Conservation (phyloP, 2,329 filamentous ascomycete species). For the Pseudopithomyces chartarum region DNA sequence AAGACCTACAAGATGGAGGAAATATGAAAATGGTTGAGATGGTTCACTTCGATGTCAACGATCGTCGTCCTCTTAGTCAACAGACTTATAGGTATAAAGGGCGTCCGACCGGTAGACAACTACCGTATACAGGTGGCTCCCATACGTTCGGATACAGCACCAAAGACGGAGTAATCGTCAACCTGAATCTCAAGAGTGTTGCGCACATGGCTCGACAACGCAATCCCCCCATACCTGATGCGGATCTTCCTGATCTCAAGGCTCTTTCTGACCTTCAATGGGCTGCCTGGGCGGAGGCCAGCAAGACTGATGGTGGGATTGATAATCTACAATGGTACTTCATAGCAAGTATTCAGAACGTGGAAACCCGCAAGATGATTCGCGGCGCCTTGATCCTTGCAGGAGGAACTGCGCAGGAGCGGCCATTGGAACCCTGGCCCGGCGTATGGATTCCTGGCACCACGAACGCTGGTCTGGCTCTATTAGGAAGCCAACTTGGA, state of each 20-base stretch:
- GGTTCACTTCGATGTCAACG: background rate
- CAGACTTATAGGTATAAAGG: background rate
- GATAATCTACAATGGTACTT: background rate
- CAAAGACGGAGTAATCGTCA: background rate
- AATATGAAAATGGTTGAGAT: background rate
- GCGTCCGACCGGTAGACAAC: too few species aligned
- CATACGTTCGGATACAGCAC: background rate
- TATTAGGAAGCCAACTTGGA: slow-evolving; percentile 4
- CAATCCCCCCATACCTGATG: background rate
- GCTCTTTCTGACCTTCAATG: background rate
- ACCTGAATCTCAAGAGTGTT: background rate
- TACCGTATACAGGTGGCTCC: background rate
- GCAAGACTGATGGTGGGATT: background rate
- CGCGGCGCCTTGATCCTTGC: background rate
- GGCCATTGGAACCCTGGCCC: background rate
- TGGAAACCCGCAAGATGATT: background rate
- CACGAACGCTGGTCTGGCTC: background rate
- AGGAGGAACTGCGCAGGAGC: background rate
- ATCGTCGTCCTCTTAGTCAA: background rate
- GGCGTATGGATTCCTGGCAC: background rate
- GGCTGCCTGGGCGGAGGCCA: background rate
- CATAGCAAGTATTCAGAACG: background rate
- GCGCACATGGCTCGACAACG: background rate
- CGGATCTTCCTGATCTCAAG: background rate
- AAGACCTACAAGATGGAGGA: slow-evolving; percentile 2